Conservation (phyloP, 768 basidiomycete species). For the Mycena galopus region DNA sequence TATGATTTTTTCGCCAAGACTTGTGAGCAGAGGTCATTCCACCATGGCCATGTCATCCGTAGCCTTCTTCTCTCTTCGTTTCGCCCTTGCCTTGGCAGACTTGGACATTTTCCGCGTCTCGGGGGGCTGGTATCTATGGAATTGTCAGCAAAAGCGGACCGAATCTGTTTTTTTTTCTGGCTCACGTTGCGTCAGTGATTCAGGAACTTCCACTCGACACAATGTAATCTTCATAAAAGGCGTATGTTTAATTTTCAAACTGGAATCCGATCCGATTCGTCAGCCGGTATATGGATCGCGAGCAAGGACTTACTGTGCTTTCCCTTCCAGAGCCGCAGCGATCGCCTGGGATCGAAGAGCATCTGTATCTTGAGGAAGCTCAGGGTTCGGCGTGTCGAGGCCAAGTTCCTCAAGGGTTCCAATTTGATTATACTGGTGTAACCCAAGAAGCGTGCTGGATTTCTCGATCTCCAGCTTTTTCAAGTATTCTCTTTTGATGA, state of each 20-base stretch:
- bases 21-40: neutral
- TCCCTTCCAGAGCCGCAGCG: constrained; percentile 65
- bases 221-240: constrained; percentile 82
- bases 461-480: constrained; percentile 60
- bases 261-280: constrained; percentile 43
- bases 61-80: constrained; percentile 47
- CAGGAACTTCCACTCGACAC: constrained; percentile 58
- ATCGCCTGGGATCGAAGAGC: constrained; percentile 51
- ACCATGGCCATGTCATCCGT: neutral
- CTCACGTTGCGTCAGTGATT: constrained; percentile 67
- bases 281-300: constrained; percentile 1
- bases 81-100: constrained; percentile 66
- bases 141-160: neutral
- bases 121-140: constrained; percentile 69
- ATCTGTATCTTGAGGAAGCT: constrained; percentile 31
- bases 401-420: constrained; percentile 65
- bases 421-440: constrained; percentile 85
- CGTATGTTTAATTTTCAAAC: constrained; percentile 66
- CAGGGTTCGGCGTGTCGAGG: constrained; percentile 23
- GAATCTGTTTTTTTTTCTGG: constrained; percentile 16
- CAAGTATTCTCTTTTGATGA: constrained; percentile 86
- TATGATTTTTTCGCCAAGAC: neutral
- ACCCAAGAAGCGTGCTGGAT: constrained; percentile 60
- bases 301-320: constrained; percentile 62
- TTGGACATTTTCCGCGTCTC: constrained; percentile 66